Conservation (phyloP, 1,139 yeast genomes). For the Pneumocystis murina region DNA sequence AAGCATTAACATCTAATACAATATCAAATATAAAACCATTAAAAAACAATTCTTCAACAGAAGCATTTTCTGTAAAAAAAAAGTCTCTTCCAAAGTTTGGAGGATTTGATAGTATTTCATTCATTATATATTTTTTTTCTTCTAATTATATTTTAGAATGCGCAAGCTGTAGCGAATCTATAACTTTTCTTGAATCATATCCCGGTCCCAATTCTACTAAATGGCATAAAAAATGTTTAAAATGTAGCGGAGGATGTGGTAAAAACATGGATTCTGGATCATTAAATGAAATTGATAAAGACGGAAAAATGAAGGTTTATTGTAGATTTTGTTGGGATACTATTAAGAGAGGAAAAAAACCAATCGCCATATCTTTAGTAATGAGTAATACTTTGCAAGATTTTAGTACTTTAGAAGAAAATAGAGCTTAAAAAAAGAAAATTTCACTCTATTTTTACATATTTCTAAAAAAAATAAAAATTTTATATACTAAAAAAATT, state of each 20-base stretch:
- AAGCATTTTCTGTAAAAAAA: neutral
- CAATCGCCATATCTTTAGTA: neutral
- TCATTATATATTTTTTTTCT: neutral
- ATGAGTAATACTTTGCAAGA: neutral
- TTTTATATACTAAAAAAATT: neutral
- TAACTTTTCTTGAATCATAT: neutral
- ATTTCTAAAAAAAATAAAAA: neutral
- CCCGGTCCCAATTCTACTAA: conserved; percentile 1
- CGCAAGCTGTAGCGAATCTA: neutral
- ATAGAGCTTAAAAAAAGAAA: neutral
- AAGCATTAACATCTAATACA: neutral
- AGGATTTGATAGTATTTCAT: neutral
- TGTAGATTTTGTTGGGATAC: conserved; percentile 2
- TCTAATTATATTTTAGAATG: neutral
- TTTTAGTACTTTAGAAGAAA: neutral
- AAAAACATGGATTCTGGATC: conserved; percentile 1
- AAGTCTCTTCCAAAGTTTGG: neutral
- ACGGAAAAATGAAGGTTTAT: conserved; percentile 1
- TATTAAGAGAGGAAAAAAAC: neutral
- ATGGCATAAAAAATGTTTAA: conserved; percentile 2
- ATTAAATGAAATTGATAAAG: neutral
- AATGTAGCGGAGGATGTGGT: neutral
- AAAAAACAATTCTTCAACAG: neutral
- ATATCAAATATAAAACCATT: neutral
- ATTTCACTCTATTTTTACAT: neutral